Percentiles rank a stretch among this genome's conserved stretches.
These are phyloP conservation scores for Neurospora sp. DNA, from an alignment of 495 filamentous ascomycete species.

Conservation along the genomic window DNA sequence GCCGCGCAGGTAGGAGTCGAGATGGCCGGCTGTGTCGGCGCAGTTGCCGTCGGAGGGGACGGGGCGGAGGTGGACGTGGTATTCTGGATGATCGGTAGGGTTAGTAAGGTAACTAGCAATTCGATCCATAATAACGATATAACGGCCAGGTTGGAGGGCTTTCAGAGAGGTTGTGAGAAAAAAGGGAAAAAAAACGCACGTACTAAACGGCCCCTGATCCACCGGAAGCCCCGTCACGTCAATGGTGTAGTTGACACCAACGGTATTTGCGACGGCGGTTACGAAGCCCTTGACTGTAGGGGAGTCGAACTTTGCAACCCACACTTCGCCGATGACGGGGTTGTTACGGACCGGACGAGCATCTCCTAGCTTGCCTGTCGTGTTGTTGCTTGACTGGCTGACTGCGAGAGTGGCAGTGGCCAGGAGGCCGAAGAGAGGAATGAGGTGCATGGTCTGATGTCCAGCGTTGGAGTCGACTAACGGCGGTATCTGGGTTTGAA, in stretches of 20 bases:
- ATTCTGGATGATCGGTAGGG: constrained; percentile 36
- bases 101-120: too few relatives aligned
- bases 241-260: constrained; percentile 53
- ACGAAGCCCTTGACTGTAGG: constrained; percentile 48
- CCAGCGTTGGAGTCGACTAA: not conserved
- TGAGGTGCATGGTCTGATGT: constrained; percentile 25
- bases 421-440: constrained; percentile 29
- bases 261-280: constrained; percentile 37
- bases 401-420: constrained; percentile 30
- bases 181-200: constrained; percentile 9
- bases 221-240: constrained; percentile 52
- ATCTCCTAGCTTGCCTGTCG: constrained; percentile 40
- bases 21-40: constrained; percentile 53
- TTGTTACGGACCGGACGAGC: constrained; percentile 50
- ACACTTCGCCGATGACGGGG: constrained; percentile 41
- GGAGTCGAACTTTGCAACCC: constrained; percentile 40
- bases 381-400: constrained; percentile 25
- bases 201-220: constrained; percentile 59
- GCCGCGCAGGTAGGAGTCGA: constrained; percentile 44
- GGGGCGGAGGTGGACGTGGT: constrained; percentile 66
- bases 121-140: too few relatives aligned
- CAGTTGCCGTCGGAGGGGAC: constrained; percentile 69
- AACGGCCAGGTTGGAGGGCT: too few relatives aligned
- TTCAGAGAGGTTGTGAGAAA: too few relatives aligned
- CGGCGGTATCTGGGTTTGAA: not conserved